Evolutionary conservation across 2,329 filamentous ascomycete species (phyloP).

Genomic region (Colletotrichum camelliae): DNA sequence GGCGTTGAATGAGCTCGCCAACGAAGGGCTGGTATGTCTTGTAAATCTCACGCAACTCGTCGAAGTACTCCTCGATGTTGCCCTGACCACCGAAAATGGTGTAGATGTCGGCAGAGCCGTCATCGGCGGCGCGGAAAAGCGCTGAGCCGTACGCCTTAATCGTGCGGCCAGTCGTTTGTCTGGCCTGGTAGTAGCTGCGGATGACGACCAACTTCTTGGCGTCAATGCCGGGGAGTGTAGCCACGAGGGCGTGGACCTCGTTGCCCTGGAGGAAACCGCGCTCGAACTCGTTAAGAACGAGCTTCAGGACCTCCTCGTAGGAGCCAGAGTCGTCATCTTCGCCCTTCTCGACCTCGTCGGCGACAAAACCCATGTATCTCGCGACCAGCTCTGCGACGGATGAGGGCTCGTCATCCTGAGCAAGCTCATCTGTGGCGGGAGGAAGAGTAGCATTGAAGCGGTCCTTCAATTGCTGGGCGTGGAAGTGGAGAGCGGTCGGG

Average conservation of each 20-base stretch:
- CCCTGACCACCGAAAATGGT: conserved; percentile 96
- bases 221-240: conserved; percentile 85
- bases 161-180: conserved; percentile 80
- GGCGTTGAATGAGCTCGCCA: conserved; percentile 81
- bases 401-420: conserved; percentile 98
- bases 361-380: conserved; percentile 90
- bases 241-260: conserved; percentile 91
- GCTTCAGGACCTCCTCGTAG: conserved; percentile 90
- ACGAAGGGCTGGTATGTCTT: conserved; percentile 91
- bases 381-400: conserved; percentile 92
- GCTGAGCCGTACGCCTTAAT: conserved; percentile 95
- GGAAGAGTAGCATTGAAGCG: conserved; percentile 86
- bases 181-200: conserved; percentile 88
- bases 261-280: conserved; percentile 93
- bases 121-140: conserved; percentile 84
- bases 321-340: conserved; percentile 89
- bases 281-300: conserved; percentile 95
- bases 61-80: conserved; percentile 99
- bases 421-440: conserved; percentile 92
- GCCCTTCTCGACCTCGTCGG: conserved; percentile 86
- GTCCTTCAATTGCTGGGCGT: conserved; percentile 92
- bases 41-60: conserved; percentile 92
- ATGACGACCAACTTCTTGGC: conserved; percentile 92
- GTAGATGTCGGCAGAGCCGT: conserved; percentile 85
- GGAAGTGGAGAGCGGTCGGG: conserved; percentile 94